Conservation (phyloP, 176 grass and related monocot genomes). For the Oryza glumipatula region DNA sequence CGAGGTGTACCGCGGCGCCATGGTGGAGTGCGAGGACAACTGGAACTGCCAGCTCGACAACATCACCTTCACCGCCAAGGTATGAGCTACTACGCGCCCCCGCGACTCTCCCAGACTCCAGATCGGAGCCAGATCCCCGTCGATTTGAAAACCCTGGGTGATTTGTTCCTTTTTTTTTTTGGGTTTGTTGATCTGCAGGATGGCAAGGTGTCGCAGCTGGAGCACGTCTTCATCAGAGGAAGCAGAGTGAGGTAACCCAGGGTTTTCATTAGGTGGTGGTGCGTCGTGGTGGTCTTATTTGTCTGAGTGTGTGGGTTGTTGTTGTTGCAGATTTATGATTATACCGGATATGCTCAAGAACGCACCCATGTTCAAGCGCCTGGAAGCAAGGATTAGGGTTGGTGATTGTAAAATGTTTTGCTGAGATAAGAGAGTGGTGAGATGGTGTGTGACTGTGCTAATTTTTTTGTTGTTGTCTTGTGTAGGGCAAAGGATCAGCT, state of each 20-base stretch:
- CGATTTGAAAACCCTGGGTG: slow-evolving; percentile 15
- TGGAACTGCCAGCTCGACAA: slow-evolving; percentile 85
- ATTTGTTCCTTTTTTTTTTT: neutral
- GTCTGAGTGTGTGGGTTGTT: neutral
- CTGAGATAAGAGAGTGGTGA: neutral
- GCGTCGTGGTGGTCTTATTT: neutral
- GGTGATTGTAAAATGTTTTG: neutral
- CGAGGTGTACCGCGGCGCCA: slow-evolving; percentile 64
- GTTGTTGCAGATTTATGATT: slow-evolving; percentile 62
- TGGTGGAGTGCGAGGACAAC: slow-evolving; percentile 87
- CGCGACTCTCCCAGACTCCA: neutral
- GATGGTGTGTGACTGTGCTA: slow-evolving; percentile 9
- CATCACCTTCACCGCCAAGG: slow-evolving; percentile 75
- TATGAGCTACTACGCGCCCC: slow-evolving; percentile 9
- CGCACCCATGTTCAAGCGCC: slow-evolving; percentile 66
- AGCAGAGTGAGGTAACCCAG: slow-evolving; percentile 64
- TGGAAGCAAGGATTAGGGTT: slow-evolving; percentile 64
- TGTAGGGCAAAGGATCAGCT: slow-evolving; percentile 72
- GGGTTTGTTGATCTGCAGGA: slow-evolving; percentile 48
- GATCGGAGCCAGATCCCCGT: slow-evolving; percentile 28
- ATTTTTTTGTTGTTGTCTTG: neutral
- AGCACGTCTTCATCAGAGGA: slow-evolving; percentile 63
- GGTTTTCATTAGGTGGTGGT: neutral
- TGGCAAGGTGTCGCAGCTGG: slow-evolving; percentile 70
- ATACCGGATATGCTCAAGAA: slow-evolving; percentile 84